Conservation (phyloP, 2,329 filamentous ascomycete species). For the Mariannaea elegans region DNA sequence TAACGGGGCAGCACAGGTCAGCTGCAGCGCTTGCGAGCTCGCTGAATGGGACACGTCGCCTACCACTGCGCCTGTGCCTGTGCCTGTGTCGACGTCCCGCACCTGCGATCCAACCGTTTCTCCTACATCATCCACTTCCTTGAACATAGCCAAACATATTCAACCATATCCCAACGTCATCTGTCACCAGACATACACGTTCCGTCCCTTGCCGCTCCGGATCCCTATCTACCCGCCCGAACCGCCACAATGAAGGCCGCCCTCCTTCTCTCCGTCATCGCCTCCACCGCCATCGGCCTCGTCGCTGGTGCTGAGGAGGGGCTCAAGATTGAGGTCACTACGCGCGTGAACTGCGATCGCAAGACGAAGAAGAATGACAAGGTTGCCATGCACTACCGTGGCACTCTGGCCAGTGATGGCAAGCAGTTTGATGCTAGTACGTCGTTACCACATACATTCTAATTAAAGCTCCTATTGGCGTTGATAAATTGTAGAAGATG, state of each 20-base stretch:
- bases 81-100: neutral
- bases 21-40: conserved; percentile 14
- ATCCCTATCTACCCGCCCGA: conserved; percentile 21
- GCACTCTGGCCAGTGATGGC: conserved; percentile 78
- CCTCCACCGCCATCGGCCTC: conserved; percentile 59
- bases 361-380: conserved; percentile 80
- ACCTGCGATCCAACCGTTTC: conserved; percentile 12
- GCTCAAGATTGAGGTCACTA: conserved; percentile 81
- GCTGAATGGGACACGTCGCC: conserved; percentile 38
- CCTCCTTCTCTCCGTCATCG: conserved; percentile 59
- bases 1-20: conserved; percentile 1
- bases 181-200: conserved; percentile 18
- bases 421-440: conserved; percentile 82
- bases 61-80: conserved; percentile 15
- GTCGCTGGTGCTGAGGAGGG: conserved; percentile 63
- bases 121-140: conserved; percentile 26
- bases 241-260: conserved; percentile 58
- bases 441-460: conserved; percentile 35
- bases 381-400: conserved; percentile 88
- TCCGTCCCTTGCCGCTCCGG: conserved; percentile 18
- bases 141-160: conserved; percentile 19
- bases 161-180: conserved; percentile 37
- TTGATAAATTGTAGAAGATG: neutral
- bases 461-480: neutral
- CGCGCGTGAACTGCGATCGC: conserved; percentile 79